Evolutionary conservation across 2,329 filamentous ascomycete species (phyloP).

Genomic region (Clonostachys rosea): DNA sequence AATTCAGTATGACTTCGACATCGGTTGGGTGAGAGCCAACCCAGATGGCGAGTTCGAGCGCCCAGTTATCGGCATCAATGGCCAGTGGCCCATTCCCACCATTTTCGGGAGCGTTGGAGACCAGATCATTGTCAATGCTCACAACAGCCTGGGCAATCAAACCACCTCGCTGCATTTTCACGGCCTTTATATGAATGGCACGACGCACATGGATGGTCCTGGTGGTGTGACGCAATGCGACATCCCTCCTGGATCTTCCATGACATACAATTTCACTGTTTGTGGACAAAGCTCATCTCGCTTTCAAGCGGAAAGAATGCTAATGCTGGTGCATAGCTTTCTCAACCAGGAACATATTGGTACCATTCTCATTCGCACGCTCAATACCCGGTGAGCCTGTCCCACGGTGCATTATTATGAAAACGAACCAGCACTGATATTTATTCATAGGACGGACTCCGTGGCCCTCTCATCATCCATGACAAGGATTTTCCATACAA

Average conservation of each 20-base stretch:
- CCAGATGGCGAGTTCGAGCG: constrained; percentile 63
- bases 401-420: too few relatives aligned
- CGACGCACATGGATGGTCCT: constrained; percentile 68
- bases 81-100: constrained; percentile 66
- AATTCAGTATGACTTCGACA: constrained; percentile 60
- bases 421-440: background rate
- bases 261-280: constrained; percentile 68
- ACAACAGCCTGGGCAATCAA: constrained; percentile 51
- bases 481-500: constrained; percentile 55
- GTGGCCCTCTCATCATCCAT: constrained; percentile 60
- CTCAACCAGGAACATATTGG: constrained; percentile 74
- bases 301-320: constrained; percentile 1
- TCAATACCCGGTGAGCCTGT: constrained; percentile 49
- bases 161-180: constrained; percentile 67
- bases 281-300: constrained; percentile 5
- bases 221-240: constrained; percentile 61
- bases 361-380: constrained; percentile 67
- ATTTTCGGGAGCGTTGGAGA: constrained; percentile 62
- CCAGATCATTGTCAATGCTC: constrained; percentile 49
- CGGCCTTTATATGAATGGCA: constrained; percentile 65
- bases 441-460: constrained; percentile 48
- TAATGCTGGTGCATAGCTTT: constrained; percentile 28
- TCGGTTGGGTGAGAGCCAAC: constrained; percentile 66
- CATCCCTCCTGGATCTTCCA: constrained; percentile 57
- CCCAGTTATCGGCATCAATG: constrained; percentile 70